phyloP scores from a whole-genome alignment of 176 grass and related monocot species.

The Poa pratensis region DNA sequence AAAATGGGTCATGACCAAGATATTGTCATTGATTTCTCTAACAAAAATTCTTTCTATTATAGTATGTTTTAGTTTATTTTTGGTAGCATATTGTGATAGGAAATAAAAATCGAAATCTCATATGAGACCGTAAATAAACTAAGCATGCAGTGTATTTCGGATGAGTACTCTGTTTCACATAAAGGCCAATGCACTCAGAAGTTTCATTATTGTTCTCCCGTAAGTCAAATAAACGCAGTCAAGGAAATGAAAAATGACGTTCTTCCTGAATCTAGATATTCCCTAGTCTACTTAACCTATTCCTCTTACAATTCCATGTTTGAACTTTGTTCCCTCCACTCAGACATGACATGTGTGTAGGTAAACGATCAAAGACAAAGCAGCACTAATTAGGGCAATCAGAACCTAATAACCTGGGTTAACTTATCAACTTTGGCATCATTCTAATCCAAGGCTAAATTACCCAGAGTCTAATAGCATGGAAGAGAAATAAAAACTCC shows the following conservation, averaged over 20 bases:
- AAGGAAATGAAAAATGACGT: background rate
- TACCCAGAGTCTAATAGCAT: background rate
- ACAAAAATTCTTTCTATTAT: no score
- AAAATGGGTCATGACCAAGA: no score
- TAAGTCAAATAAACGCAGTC: background rate
- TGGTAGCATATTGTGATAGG: background rate
- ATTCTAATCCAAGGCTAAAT: background rate
- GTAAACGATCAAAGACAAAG: background rate
- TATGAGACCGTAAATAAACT: background rate
- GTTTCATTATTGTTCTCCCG: background rate
- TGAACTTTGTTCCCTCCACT: slow-evolving; percentile 26
- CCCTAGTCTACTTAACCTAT: background rate
- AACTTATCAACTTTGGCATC: background rate
- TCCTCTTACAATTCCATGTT: background rate
- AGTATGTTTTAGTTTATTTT: background rate
- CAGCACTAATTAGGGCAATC: slow-evolving; percentile 8
- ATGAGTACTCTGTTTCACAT: background rate
- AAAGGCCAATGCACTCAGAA: background rate
- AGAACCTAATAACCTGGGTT: background rate
- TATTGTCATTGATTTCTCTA: no score
- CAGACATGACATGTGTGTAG: background rate
- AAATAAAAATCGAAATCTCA: background rate
- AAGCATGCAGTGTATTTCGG: background rate
- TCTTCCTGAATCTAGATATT: background rate
- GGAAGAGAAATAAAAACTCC: background rate